Base-by-base conservation (phyloP, 345 rosid genomes). In the Turritis glabra region DNA sequence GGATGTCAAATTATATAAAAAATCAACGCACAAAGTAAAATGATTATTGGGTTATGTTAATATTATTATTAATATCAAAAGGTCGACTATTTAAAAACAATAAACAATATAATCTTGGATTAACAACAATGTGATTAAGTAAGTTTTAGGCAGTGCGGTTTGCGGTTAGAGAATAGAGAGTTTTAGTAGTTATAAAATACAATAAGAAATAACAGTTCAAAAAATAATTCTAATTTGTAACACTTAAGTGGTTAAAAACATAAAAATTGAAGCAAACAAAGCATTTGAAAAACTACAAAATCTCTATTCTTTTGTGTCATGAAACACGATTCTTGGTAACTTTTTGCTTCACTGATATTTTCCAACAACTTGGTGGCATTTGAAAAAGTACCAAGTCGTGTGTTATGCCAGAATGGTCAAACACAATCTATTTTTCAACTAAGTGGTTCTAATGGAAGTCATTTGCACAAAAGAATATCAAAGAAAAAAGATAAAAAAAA, bases 1-100 rank as follows among this genome's bases (percentile, higher is more conserved):
- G 44, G 32, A 58, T 57, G 78, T 75, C 67, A 67, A 58, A 48
- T 59, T 74, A 73, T 73, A 66, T 48, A 8, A 57, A 74, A 74
- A 47, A 19, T 21, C 38, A 68, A 60, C 55, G 79, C 74, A 75
- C 22, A 60, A 67, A 40, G 74, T 50, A 29, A 5, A 51, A 22
- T 2, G 37, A 60, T 27, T 37, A 68, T 50, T 67, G 73, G 60
- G 60, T 57, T 58, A 56, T 66, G 43, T 57, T 48, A 27, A 27
- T 50, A 60, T 40, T 40, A 26, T 17, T 33, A 72, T 38, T 40
- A 33, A 48, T 57, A 35, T 38, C 18, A 47, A 74, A 58, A 67
- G 32, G 17, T 30, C 44, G 26, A 48, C 52, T 32, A 74, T 35
- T 35, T 57, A 17, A 46, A 65, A 74, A 65, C 33, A 33, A 56